These are phyloP conservation scores for Sordariomycetes sp. DNA, from an alignment of 2,329 filamentous ascomycete species.

Conservation along the genomic window DNA sequence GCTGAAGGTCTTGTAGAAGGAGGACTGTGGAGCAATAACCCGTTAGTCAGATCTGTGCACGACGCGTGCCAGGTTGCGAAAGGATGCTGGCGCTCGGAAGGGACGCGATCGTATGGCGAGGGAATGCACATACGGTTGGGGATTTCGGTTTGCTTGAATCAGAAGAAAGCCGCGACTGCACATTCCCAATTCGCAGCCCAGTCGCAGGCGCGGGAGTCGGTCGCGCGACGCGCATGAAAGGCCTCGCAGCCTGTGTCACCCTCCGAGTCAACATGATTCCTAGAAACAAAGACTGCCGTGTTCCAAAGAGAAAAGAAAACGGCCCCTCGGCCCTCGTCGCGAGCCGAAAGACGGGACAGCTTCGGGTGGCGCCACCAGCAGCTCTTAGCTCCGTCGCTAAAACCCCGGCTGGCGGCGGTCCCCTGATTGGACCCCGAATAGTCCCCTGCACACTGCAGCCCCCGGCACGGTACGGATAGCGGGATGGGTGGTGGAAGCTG, in stretches of 20 bases:
- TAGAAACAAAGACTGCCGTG: background rate
- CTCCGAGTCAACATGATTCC: background rate
- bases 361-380: background rate
- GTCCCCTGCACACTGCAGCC: no score
- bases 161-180: background rate
- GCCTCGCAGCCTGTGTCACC: background rate
- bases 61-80: background rate
- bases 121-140: background rate
- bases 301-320: background rate
- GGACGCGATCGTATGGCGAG: background rate
- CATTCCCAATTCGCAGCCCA: background rate
- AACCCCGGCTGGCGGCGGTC: background rate
- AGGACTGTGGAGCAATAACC: constrained; percentile 19
- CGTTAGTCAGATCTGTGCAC: background rate
- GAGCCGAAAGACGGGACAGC: background rate
- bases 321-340: background rate
- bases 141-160: background rate
- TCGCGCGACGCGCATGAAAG: background rate
- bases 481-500: background rate
- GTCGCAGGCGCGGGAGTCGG: background rate
- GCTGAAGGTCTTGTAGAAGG: constrained; percentile 65
- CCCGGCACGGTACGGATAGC: no score
- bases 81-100: no score
- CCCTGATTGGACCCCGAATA: background rate
- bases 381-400: background rate